phyloP scores from a whole-genome alignment of 1,284 basidiomycete genomes.

The Apiotrichum montevideense region DNA sequence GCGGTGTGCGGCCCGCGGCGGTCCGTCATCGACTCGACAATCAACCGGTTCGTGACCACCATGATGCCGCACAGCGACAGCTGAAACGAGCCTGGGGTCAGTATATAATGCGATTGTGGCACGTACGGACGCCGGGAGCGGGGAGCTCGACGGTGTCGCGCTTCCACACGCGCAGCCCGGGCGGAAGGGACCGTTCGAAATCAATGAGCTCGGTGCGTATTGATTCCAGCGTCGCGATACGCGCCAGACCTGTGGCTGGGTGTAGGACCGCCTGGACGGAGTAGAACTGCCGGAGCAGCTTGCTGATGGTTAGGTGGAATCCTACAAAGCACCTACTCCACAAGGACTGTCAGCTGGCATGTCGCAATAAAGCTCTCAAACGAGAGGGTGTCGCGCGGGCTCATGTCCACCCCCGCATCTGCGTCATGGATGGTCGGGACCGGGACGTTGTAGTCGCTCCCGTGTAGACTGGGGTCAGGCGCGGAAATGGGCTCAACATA shows the following conservation, averaged over 20 bases:
- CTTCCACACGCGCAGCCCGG: not conserved
- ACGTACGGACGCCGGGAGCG: slow-evolving; percentile 28
- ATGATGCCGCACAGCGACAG: slow-evolving; percentile 25
- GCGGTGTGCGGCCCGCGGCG: slow-evolving; percentile 2
- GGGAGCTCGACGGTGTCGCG: not conserved
- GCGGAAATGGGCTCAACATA: slow-evolving; percentile 1
- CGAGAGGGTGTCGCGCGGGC: slow-evolving; percentile 10
- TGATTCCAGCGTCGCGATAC: slow-evolving; percentile 19
- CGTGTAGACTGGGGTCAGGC: slow-evolving; percentile 8
- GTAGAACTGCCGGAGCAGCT: slow-evolving; percentile 22
- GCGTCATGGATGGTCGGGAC: slow-evolving; percentile 27
- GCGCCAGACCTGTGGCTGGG: slow-evolving; percentile 7
- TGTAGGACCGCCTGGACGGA: slow-evolving; percentile 16
- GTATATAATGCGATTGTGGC: too few species aligned
- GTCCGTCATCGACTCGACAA: slow-evolving; percentile 13
- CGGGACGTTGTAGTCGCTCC: slow-evolving; percentile 24
- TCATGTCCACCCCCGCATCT: slow-evolving; percentile 10
- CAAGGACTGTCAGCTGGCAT: slow-evolving; percentile 19
- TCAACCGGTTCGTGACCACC: slow-evolving; percentile 22
- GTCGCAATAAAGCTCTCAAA: slow-evolving; percentile 28
- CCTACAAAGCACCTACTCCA: slow-evolving; percentile 17
- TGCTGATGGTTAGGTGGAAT: slow-evolving; percentile 3
- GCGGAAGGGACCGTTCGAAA: slow-evolving; percentile 18
- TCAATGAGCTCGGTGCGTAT: slow-evolving; percentile 16
- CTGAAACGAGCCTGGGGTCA: slow-evolving; percentile 25